Evolutionary conservation across 768 basidiomycete species (phyloP).

Genomic region (Boletus vinaceobasis): DNA sequence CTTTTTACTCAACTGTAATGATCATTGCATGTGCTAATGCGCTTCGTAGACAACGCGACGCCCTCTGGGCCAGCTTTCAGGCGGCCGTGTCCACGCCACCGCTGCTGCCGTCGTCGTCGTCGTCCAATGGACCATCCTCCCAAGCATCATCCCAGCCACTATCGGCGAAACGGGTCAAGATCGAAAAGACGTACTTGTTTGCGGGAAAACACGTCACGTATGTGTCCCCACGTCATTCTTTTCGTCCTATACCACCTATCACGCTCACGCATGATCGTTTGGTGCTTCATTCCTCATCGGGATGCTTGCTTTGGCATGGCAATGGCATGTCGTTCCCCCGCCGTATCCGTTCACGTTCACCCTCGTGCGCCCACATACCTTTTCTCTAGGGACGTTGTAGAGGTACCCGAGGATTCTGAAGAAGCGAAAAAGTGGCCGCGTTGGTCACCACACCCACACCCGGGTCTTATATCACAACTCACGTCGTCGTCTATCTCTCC

Average conservation of each 20-base stretch:
- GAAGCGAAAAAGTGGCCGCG: constrained; percentile 77
- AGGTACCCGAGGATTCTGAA: constrained; percentile 67
- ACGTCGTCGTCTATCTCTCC: neutral
- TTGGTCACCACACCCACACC: constrained; percentile 30
- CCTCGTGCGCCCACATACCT: neutral
- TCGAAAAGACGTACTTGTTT: constrained; percentile 68
- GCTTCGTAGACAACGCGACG: constrained; percentile 50
- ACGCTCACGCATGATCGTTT: neutral
- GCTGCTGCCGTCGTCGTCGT: too few relatives aligned
- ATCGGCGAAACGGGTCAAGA: constrained; percentile 50
- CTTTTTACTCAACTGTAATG: too few relatives aligned
- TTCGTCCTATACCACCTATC: neutral
- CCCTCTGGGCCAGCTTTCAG: constrained; percentile 68
- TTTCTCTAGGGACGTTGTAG: constrained; percentile 58
- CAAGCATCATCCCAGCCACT: constrained; percentile 9
- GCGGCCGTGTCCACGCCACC: constrained; percentile 46
- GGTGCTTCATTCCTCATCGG: neutral
- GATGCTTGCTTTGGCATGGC: neutral
- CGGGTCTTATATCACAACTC: neutral
- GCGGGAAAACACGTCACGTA: constrained; percentile 76
- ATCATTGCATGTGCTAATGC: neutral
- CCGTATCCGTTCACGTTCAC: neutral
- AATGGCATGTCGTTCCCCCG: neutral
- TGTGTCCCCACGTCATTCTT: constrained; percentile 23
- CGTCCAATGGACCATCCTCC: neutral